phyloP scores from a whole-genome alignment of 148 eudicot genomes.

The Simmondsia chinensis region DNA sequence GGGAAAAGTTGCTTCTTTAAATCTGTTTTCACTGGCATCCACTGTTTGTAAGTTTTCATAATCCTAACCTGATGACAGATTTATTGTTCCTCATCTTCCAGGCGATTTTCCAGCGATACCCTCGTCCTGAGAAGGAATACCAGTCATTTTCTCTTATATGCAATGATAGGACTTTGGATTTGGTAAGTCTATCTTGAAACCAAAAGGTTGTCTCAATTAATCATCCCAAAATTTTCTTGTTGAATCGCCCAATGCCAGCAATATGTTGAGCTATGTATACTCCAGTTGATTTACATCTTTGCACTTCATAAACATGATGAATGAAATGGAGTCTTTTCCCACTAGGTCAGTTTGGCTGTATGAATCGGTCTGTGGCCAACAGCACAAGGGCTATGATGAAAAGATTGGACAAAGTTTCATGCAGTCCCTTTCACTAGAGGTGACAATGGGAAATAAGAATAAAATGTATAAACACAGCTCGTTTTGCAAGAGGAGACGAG shows the following conservation, averaged over 20 bases:
- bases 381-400: too few relatives aligned
- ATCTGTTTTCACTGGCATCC: not conserved
- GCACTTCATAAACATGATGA: too few relatives aligned
- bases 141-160: slow-evolving; percentile 90
- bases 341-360: too few relatives aligned
- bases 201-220: not conserved
- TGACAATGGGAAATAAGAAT: too few relatives aligned
- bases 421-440: too few relatives aligned
- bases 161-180: slow-evolving; percentile 76
- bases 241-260: too few relatives aligned
- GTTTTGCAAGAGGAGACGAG: not conserved
- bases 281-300: not conserved
- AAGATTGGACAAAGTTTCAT: too few relatives aligned
- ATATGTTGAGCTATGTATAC: not conserved
- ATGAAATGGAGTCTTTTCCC: too few relatives aligned
- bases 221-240: not conserved
- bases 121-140: slow-evolving; percentile 93
- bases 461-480: not conserved
- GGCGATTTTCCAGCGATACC: slow-evolving; percentile 86
- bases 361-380: too few relatives aligned
- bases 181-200: slow-evolving; percentile 45
- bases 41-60: not conserved
- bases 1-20: too few relatives aligned
- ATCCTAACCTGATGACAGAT: not conserved
- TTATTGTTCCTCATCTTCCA: slow-evolving; percentile 16